These are phyloP conservation scores for Kwoniella sp. DNA, from an alignment of 768 basidiomycete species.

Conservation along the genomic window DNA sequence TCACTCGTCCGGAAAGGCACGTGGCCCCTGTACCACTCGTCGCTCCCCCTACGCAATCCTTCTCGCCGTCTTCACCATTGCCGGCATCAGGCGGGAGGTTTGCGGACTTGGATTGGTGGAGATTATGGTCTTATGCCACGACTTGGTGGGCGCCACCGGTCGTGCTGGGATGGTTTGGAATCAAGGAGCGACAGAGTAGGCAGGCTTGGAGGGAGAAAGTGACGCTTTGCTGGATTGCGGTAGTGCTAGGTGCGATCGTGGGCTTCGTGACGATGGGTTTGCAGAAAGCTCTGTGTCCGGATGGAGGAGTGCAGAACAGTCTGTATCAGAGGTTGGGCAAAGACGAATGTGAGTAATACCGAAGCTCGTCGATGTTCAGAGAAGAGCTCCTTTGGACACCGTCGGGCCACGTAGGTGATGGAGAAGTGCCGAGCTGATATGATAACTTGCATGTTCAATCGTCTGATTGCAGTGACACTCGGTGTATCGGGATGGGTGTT, in stretches of 20 bases:
- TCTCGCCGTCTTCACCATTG: constrained; percentile 34
- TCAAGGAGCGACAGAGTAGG: constrained; percentile 72
- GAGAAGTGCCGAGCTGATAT: background rate
- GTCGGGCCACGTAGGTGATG: background rate
- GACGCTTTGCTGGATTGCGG: constrained; percentile 82
- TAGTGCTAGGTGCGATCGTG: constrained; percentile 72
- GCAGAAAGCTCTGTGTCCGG: constrained; percentile 86
- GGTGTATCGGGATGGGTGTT: constrained; percentile 75
- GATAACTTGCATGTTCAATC: background rate
- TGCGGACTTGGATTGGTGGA: constrained; percentile 65
- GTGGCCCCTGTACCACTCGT: constrained; percentile 94
- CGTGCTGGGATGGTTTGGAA: constrained; percentile 71
- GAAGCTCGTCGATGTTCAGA: too few species aligned
- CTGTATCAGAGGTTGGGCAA: constrained; percentile 39
- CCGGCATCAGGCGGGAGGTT: constrained; percentile 2
- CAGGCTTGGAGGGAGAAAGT: constrained; percentile 99
- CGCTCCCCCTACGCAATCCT: constrained; percentile 64
- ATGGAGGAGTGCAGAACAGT: constrained; percentile 50
- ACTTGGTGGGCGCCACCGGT: constrained; percentile 88
- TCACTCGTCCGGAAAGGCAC: constrained; percentile 91
- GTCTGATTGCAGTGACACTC: constrained; percentile 63
- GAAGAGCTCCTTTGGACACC: too few species aligned
- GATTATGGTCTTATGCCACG: constrained; percentile 71
- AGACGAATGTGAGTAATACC: constrained; percentile 44
- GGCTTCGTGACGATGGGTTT: constrained; percentile 95